phyloP scores from a whole-genome alignment of 2,329 filamentous ascomycete genomes.

The Hortaea werneckii region DNA sequence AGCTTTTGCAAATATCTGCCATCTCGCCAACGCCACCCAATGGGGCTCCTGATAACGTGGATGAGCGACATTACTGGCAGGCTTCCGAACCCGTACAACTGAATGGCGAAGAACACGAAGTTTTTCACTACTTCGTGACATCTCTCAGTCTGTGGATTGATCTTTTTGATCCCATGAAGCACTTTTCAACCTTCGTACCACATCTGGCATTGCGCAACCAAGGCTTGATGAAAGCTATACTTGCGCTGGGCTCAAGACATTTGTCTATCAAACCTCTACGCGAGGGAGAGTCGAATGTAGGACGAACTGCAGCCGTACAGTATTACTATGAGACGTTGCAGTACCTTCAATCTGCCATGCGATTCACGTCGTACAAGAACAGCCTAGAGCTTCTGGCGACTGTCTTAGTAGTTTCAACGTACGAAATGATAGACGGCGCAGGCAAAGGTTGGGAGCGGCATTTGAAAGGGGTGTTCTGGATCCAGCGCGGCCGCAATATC shows the following conservation, averaged over 20 bases:
- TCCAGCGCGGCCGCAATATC: conserved; percentile 51
- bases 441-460: conserved; percentile 51
- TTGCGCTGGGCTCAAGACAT: conserved; percentile 47
- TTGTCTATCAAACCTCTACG: conserved; percentile 30
- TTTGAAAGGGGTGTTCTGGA: conserved; percentile 56
- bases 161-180: conserved; percentile 33
- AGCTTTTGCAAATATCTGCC: conserved; percentile 15
- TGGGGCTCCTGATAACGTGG: conserved; percentile 7
- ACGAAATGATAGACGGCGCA: conserved; percentile 55
- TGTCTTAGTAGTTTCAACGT: conserved; percentile 50
- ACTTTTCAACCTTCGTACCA: conserved; percentile 29
- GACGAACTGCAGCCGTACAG: conserved; percentile 29
- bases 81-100: conserved; percentile 18
- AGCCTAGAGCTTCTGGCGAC: conserved; percentile 51
- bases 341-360: conserved; percentile 51
- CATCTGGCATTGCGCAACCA: conserved; percentile 41
- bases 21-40: conserved; percentile 11
- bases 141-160: conserved; percentile 33
- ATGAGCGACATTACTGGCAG: conserved; percentile 20
- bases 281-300: conserved; percentile 16
- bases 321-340: conserved; percentile 56
- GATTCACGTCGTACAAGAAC: conserved; percentile 47
- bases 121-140: conserved; percentile 32
- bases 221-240: conserved; percentile 47
- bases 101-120: conserved; percentile 27